Evolutionary conservation across 306 rosid genomes (phyloP).

Genomic region (Casuarina glauca): DNA sequence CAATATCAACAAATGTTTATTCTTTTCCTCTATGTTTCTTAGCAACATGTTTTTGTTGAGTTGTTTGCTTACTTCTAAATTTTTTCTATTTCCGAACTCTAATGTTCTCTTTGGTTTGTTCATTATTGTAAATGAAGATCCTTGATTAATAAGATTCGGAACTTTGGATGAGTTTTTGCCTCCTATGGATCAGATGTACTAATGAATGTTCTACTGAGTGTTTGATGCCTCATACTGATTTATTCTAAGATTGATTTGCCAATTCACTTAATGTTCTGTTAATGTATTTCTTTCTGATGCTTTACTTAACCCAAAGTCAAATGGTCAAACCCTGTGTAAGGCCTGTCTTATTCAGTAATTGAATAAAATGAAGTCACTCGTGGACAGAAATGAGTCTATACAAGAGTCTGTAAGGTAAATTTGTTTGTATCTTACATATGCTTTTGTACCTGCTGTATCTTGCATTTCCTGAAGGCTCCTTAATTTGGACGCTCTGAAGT

Average conservation of each 20-base stretch:
- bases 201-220: background rate
- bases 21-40: constrained; percentile 3
- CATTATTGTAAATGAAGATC: background rate
- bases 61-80: background rate
- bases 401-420: too few species aligned
- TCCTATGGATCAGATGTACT: background rate
- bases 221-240: background rate
- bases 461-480: too few species aligned
- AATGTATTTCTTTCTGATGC: background rate
- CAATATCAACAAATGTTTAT: constrained; percentile 10
- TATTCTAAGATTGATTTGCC: background rate
- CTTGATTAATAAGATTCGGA: background rate
- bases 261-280: background rate
- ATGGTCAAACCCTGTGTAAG: background rate
- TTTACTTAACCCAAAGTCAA: background rate
- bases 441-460: too few species aligned
- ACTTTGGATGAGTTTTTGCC: background rate
- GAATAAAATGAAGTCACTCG: too few species aligned
- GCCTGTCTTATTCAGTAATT: too few species aligned
- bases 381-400: too few species aligned
- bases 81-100: background rate
- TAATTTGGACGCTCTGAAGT: too few species aligned
- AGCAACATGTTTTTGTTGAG: background rate
- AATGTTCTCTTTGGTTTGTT: background rate
- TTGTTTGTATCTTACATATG: too few species aligned